These are phyloP conservation scores for Brassica balearica DNA, from an alignment of 441 rosid species.

Conservation along the genomic window DNA sequence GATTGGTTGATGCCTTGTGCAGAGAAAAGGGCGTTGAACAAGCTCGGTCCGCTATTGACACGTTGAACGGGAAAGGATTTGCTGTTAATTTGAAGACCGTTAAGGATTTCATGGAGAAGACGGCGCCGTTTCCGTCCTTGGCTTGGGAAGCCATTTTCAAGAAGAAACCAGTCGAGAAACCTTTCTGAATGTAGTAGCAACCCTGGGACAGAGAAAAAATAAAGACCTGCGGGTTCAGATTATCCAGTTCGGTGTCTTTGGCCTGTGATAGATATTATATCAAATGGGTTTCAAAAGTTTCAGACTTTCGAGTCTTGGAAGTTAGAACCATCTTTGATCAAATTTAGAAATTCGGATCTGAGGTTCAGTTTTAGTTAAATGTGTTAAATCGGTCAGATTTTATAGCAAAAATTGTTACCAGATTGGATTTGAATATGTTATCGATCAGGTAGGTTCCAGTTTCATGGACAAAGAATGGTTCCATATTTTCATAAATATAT, in stretches of 20 bases:
- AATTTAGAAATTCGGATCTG: neutral
- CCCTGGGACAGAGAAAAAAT: neutral
- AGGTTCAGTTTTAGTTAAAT: neutral
- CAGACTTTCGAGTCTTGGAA: neutral
- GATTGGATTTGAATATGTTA: neutral
- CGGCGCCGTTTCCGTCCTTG: conserved; percentile 7
- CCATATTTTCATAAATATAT: neutral
- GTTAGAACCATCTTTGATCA: neutral
- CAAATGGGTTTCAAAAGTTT: neutral
- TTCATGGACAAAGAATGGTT: neutral
- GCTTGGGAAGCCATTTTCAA: neutral
- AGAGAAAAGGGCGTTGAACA: conserved; percentile 65
- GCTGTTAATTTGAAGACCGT: neutral
- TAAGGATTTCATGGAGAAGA: neutral
- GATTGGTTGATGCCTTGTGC: conserved; percentile 78
- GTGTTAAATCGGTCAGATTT: neutral
- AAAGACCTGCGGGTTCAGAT: neutral
- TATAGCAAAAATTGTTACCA: neutral
- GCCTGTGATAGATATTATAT: neutral
- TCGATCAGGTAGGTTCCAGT: neutral
- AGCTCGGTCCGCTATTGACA: neutral
- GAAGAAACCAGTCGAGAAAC: neutral
- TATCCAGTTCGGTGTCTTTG: neutral
- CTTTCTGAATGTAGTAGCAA: neutral
- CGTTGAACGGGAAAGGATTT: neutral